Conservation (phyloP, 2,329 filamentous ascomycete species). For the Fusarium sp. region DNA sequence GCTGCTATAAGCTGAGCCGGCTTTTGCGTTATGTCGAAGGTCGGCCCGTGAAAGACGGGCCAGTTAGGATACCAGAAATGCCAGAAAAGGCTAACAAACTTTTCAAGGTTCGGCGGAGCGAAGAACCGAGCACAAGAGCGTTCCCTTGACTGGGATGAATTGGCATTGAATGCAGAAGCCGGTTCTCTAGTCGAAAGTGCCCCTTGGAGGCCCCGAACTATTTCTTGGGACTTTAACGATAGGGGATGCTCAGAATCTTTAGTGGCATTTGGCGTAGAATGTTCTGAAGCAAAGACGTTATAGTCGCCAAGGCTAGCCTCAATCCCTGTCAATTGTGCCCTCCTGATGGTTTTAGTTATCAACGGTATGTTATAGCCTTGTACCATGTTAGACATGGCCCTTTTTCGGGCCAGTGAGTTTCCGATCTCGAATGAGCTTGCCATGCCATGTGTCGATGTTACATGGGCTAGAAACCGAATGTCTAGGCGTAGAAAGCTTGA, state of each 20-base stretch:
- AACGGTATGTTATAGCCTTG: neutral
- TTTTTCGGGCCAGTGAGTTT: neutral
- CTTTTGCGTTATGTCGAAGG: constrained; percentile 3
- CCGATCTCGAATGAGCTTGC: constrained; percentile 18
- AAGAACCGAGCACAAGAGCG: constrained; percentile 22
- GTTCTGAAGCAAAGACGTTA: neutral
- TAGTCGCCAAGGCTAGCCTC: too few relatives aligned
- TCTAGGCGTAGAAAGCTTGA: neutral
- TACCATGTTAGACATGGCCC: neutral
- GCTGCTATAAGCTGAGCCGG: constrained; percentile 13
- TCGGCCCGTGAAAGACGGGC: constrained; percentile 30
- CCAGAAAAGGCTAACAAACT: constrained; percentile 22
- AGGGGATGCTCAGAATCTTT: neutral
- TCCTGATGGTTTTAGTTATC: neutral
- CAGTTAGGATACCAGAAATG: constrained; percentile 36
- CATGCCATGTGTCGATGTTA: constrained; percentile 24
- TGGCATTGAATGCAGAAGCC: neutral
- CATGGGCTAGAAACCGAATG: constrained; percentile 11
- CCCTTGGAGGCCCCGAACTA: neutral
- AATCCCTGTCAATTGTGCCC: too few relatives aligned
- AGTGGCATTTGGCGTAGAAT: too few relatives aligned
- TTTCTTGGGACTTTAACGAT: neutral
- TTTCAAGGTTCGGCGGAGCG: constrained; percentile 26
- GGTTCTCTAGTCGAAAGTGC: neutral
- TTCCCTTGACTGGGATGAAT: constrained; percentile 1